These are phyloP conservation scores for Lathyrus aphaca DNA, from an alignment of 306 rosid genomes.

Conservation along the genomic window DNA sequence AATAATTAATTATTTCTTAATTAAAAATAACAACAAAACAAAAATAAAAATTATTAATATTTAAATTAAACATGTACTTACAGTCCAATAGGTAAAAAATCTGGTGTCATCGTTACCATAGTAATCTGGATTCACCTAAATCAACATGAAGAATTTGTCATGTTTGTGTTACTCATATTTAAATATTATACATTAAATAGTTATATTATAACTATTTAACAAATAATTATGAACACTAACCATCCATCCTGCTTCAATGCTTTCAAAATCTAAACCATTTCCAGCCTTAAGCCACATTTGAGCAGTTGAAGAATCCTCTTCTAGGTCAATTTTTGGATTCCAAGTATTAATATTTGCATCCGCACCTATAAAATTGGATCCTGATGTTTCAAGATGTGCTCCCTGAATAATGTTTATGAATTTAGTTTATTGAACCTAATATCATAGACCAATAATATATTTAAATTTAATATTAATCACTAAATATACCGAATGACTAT, in stretches of 20 bases:
- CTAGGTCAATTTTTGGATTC: constrained; percentile 55
- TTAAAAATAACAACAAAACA: background rate
- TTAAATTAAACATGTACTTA: constrained; percentile 37
- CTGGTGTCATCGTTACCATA: constrained; percentile 54
- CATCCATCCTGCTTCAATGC: constrained; percentile 74
- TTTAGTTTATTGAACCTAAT: too few relatives aligned
- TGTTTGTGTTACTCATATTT: background rate
- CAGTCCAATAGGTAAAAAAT: constrained; percentile 62
- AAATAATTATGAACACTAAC: constrained; percentile 29
- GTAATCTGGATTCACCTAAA: constrained; percentile 60
- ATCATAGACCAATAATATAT: too few relatives aligned
- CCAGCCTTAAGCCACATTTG: constrained; percentile 60
- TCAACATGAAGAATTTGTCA: background rate
- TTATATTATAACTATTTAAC: background rate
- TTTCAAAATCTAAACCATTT: constrained; percentile 49
- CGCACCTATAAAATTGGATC: constrained; percentile 55
- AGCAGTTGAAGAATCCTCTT: constrained; percentile 59
- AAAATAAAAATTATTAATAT: background rate
- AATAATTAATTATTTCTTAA: background rate
- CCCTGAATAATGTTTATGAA: constrained; percentile 31
- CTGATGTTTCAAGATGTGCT: constrained; percentile 46
- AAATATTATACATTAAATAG: too few relatives aligned
- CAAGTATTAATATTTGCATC: constrained; percentile 58
- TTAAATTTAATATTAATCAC: too few relatives aligned
- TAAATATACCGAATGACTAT: constrained; percentile 45